Evolutionary conservation across 108 stramenopile species (phyloP).

Genomic region (Cyclotella distinguenda): DNA sequence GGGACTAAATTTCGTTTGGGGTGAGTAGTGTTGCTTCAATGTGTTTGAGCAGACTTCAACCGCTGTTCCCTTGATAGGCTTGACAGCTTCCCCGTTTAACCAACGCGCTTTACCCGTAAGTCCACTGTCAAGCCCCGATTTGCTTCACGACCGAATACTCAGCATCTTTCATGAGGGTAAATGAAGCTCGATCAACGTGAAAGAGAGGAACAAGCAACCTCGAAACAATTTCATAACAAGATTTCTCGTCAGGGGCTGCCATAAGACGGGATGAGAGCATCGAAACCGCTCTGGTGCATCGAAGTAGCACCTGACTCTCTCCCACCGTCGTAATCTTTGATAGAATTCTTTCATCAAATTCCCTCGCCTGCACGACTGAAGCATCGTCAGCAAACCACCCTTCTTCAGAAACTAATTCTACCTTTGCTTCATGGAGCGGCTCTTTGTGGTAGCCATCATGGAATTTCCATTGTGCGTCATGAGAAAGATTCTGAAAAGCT

Average conservation of each 20-base stretch:
- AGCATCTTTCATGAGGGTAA: constrained; percentile 30
- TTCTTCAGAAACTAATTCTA: constrained; percentile 25
- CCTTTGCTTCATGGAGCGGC: constrained; percentile 12
- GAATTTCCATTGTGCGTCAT: not conserved
- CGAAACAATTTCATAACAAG: constrained; percentile 30
- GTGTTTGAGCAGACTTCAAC: constrained; percentile 13
- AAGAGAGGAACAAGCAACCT: constrained; percentile 37
- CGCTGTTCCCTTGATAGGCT: constrained; percentile 19
- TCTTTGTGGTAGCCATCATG: not conserved
- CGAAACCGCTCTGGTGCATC: constrained; percentile 29
- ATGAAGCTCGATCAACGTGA: constrained; percentile 24
- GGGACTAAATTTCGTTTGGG: constrained; percentile 11
- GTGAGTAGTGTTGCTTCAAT: constrained; percentile 26
- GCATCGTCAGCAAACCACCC: constrained; percentile 9
- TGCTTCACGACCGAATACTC: constrained; percentile 25
- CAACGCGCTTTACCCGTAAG: not conserved
- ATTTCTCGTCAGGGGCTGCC: constrained; percentile 37
- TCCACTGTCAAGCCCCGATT: constrained; percentile 15
- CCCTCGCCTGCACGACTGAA: constrained; percentile 10
- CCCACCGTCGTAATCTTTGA: constrained; percentile 26
- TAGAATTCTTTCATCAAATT: constrained; percentile 29
- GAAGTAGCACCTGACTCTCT: constrained; percentile 23
- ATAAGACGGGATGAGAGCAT: constrained; percentile 24
- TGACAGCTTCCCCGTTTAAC: constrained; percentile 22
- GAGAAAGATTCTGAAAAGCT: too few species aligned